Percentiles rank a stretch among this genome's conserved stretches.
Evolutionary conservation across 176 grass and related monocot species (phyloP).

Genomic region (Rhynchospora tenuis): DNA sequence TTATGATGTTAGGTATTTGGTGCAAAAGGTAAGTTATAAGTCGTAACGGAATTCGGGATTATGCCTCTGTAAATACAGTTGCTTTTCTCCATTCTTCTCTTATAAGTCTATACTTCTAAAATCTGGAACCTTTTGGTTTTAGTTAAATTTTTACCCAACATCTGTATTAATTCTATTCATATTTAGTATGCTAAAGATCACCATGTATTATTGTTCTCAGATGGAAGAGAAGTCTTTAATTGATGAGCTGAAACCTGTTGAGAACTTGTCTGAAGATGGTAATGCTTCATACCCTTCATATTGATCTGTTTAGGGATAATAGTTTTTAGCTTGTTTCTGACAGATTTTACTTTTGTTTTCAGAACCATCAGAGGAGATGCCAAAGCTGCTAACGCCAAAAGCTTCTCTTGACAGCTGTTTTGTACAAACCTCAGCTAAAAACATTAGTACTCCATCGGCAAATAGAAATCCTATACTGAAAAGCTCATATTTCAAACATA

Average conservation of each 20-base stretch:
- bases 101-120: background rate
- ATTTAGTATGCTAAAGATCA: background rate
- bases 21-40: background rate
- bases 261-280: conserved; percentile 34
- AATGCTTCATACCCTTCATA: conserved; percentile 28
- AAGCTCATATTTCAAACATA: conserved; percentile 70
- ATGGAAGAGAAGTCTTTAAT: conserved; percentile 42
- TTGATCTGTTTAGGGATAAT: background rate
- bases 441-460: conserved; percentile 12
- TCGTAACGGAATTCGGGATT: background rate
- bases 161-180: conserved; percentile 1
- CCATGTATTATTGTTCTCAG: conserved; percentile 38
- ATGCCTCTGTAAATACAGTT: conserved; percentile 22
- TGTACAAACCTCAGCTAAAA: conserved; percentile 20
- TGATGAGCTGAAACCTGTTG: conserved; percentile 14
- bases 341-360: conserved; percentile 26
- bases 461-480: conserved; percentile 43
- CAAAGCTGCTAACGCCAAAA: conserved; percentile 28
- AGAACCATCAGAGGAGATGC: conserved; percentile 26
- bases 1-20: background rate
- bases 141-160: background rate
- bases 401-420: conserved; percentile 14
- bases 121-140: background rate
- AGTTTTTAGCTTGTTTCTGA: conserved; percentile 13
- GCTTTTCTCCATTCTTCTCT: conserved; percentile 25